phyloP scores from a whole-genome alignment of 441 rosid species.

The Syzygium malaccense region DNA sequence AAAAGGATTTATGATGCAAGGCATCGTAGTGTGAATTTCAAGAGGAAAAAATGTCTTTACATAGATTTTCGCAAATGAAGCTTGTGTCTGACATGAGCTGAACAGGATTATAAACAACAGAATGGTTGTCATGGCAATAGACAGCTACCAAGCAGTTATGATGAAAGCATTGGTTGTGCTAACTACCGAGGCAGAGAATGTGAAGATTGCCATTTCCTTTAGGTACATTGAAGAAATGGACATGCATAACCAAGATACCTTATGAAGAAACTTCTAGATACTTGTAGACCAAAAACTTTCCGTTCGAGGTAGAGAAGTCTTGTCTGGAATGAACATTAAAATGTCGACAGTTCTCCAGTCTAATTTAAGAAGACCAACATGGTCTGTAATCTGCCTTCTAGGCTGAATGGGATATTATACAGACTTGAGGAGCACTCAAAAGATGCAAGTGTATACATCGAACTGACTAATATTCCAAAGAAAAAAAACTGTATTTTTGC shows the following conservation, averaged over 20 bases:
- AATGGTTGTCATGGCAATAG: neutral
- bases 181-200: neutral
- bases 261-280: neutral
- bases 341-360: neutral
- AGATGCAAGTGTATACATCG: neutral
- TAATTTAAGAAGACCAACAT: neutral
- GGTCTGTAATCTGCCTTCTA: neutral
- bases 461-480: neutral
- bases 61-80: neutral
- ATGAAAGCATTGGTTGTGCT: neutral
- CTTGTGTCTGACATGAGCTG: neutral
- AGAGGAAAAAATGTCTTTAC: neutral
- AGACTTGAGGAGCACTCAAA: neutral
- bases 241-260: neutral
- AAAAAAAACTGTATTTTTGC: neutral
- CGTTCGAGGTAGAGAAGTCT: neutral
- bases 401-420: neutral
- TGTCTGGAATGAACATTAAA: neutral
- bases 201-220: neutral
- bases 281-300: neutral
- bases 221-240: neutral
- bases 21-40: neutral
- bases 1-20: neutral
- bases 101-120: neutral
- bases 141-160: neutral